A percentile compares a stretch with the other conserved stretches of the same genome.
Conservation (phyloP, 257 asterid genomes). For the Solanum chaucha region DNA sequence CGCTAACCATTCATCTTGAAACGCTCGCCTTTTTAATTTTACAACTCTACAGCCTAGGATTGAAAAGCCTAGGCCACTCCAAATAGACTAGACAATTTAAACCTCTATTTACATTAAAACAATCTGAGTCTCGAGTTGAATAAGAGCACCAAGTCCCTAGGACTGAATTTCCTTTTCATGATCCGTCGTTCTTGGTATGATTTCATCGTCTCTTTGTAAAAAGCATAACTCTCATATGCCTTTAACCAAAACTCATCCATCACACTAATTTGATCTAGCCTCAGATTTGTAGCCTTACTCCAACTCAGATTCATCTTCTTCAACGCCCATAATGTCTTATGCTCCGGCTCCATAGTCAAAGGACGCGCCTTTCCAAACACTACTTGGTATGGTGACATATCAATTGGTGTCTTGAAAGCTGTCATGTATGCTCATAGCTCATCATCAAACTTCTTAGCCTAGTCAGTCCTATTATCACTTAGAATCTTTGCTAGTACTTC, state of each 20-base stretch:
- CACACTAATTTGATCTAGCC: too few relatives aligned
- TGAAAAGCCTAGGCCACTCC: neutral
- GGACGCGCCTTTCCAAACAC: neutral
- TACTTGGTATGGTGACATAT: neutral
- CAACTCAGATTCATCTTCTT: neutral
- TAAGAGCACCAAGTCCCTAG: neutral
- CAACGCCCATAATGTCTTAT: neutral
- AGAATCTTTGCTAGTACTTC: neutral
- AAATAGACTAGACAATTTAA: too few relatives aligned
- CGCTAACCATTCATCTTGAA: neutral
- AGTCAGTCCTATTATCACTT: neutral
- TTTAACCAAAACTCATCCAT: too few relatives aligned
- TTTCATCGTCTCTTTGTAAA: neutral
- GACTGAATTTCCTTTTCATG: too few relatives aligned
- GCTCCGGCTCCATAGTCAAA: neutral
- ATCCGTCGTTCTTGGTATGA: neutral
- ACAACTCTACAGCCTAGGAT: too few relatives aligned
- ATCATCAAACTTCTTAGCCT: neutral
- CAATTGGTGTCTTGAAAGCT: neutral
- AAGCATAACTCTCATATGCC: neutral
- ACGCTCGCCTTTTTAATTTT: neutral
- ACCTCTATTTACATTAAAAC: neutral
- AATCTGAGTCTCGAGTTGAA: neutral
- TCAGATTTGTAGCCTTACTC: too few relatives aligned
- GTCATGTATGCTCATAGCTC: neutral